Evolutionary conservation across 306 rosid species (phyloP).

Genomic region (Glycine tomentella): DNA sequence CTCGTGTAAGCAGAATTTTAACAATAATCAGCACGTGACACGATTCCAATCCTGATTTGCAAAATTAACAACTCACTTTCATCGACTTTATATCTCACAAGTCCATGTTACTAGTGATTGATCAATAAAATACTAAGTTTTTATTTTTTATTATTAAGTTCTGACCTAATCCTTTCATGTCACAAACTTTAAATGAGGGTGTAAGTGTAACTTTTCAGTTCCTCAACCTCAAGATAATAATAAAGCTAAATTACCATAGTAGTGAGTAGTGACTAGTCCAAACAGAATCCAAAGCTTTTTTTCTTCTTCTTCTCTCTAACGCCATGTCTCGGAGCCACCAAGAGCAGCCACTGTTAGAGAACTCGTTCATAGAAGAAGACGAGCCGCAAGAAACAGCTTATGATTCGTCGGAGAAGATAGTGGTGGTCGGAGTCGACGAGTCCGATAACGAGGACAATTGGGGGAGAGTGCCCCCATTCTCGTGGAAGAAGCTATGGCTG

Average conservation of each 20-base stretch:
- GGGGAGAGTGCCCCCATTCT: constrained; percentile 68
- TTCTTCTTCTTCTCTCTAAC: neutral
- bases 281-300: neutral
- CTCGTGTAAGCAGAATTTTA: neutral
- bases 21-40: neutral
- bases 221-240: too few relatives aligned
- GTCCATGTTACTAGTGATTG: too few relatives aligned
- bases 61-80: too few relatives aligned
- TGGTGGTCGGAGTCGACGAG: constrained; percentile 66
- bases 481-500: constrained; percentile 96
- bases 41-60: neutral
- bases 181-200: too few relatives aligned
- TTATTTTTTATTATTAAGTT: too few relatives aligned
- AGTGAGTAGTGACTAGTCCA: neutral
- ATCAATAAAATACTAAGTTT: too few relatives aligned
- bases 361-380: constrained; percentile 11
- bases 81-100: too few relatives aligned
- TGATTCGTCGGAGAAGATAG: constrained; percentile 70
- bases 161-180: too few relatives aligned
- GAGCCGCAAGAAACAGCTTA: constrained; percentile 68
- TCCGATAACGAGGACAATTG: constrained; percentile 7
- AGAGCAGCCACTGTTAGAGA: constrained; percentile 57
- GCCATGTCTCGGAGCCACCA: constrained; percentile 39
- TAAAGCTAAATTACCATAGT: neutral
- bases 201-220: too few relatives aligned